Evolutionary conservation across 495 filamentous ascomycete genomes (phyloP).

Genomic region (Aspergillus saccharolyticus): DNA sequence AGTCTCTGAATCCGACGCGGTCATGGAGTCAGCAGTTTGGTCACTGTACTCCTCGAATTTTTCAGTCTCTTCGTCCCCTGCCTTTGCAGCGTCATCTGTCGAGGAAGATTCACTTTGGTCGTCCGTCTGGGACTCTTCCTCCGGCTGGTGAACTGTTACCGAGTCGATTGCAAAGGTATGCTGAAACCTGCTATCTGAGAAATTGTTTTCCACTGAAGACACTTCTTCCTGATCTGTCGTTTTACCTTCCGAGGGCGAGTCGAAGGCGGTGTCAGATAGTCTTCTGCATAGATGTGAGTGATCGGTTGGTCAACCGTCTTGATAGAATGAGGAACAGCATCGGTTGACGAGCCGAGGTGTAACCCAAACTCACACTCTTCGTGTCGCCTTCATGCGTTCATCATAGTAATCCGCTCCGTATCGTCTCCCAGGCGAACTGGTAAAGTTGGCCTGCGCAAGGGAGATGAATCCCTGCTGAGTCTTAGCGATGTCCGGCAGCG

Average conservation of each 20-base stretch:
- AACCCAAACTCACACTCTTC: slow-evolving; percentile 34
- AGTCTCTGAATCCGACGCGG: slow-evolving; percentile 1
- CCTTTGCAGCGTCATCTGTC: not conserved
- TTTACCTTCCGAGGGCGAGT: slow-evolving; percentile 5
- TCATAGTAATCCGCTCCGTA: slow-evolving; percentile 69
- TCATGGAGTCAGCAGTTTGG: not conserved
- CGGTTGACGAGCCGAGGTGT: not conserved
- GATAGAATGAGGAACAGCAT: not conserved
- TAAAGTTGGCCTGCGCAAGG: slow-evolving; percentile 69
- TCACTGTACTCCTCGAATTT: not conserved
- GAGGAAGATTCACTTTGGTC: slow-evolving; percentile 6
- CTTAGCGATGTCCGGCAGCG: slow-evolving; percentile 15
- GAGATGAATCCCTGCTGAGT: slow-evolving; percentile 44
- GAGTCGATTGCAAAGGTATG: slow-evolving; percentile 17
- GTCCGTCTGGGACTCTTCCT: slow-evolving; percentile 13
- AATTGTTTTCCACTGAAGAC: not conserved
- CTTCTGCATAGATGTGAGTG: slow-evolving; percentile 15
- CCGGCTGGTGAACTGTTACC: not conserved
- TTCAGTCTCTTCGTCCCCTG: not conserved
- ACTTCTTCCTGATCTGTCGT: not conserved
- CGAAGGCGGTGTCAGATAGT: slow-evolving; percentile 12
- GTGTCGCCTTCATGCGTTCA: slow-evolving; percentile 62
- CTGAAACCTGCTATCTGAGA: not conserved
- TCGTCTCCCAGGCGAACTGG: slow-evolving; percentile 53
- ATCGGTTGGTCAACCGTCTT: slow-evolving; percentile 7